Evolutionary conservation across 208 protist genomes (phyloP), one percentile per base, ranked within the genome.

Genomic region (Trichomonas tenax): DNA sequence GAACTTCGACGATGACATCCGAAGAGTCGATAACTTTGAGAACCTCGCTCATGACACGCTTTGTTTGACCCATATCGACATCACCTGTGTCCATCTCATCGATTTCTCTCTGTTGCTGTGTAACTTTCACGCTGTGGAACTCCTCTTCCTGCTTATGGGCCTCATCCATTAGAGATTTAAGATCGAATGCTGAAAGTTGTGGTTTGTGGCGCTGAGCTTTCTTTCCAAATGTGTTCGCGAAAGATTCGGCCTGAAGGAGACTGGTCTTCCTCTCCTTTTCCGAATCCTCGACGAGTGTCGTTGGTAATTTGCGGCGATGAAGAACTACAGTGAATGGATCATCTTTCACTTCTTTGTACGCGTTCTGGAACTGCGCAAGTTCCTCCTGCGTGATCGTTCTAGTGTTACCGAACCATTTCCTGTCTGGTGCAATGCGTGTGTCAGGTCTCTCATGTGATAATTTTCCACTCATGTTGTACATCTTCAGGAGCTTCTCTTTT

Each of bases 11-110:
- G 31, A 99, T 97, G n/a, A 99, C 99, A 97, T 99, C 99, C 26
- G 98, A 99, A 48, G 98, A 99, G 97, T 99, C 99, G 96, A 99
- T 99, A 17, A 99, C 99, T 97, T 99, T 99, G 98, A 99, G 99
- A 38, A 99, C 97, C 97, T 99, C 99, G 48, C 98, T 98, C 99
- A 99, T 99, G 98, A 99, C 99, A 95, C 99, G 97, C 88, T 99
- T 99, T 0, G 99, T 99, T 97, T 99, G 99, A 63, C 99, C 99
- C 97, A 99, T 99, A 38, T 98, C 98, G 96, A 99, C 99, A 72
- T 99, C 98, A 89, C 98, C 97, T 51, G 98, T 97, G 21, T 72
- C 58, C 58, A 72, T 72, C 96, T 34, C 45, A 82, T 96, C 81
- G 36, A 84, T 41, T 15, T 36, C 86, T 8, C 48, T 15, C 36